These are phyloP conservation scores for Phaeotremella skinneri DNA, from an alignment of 768 basidiomycete species.

Conservation along the genomic window DNA sequence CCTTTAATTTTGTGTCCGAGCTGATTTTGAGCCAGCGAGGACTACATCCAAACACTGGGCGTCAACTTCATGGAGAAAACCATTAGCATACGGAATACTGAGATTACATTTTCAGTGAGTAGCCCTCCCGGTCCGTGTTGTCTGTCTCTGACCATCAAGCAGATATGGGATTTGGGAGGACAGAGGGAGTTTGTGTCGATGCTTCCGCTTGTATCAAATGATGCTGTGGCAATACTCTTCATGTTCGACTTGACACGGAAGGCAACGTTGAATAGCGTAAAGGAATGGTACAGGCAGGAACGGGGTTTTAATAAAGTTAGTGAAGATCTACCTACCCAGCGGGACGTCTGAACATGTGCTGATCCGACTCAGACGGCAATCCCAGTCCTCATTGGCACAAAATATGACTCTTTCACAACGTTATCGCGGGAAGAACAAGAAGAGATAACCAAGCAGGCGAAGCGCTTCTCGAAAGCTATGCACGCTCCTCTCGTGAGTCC, in stretches of 20 bases:
- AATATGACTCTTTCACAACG: constrained; percentile 94
- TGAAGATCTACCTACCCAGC: constrained; percentile 1
- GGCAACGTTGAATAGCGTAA: constrained; percentile 94
- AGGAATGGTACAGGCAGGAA: constrained; percentile 99
- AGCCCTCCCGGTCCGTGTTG: not conserved
- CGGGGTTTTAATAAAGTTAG: constrained; percentile 96
- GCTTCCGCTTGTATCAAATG: constrained; percentile 96
- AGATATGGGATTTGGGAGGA: constrained; percentile 92
- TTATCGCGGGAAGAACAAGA: constrained; percentile 98
- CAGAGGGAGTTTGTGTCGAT: constrained; percentile 99
- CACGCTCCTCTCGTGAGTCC: constrained; percentile 74
- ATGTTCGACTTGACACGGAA: constrained; percentile 99
- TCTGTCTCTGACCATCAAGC: not conserved
- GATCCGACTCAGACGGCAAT: constrained; percentile 78
- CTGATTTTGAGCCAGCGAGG: constrained; percentile 58
- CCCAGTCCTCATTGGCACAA: constrained; percentile 96
- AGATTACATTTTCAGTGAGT: constrained; percentile 85
- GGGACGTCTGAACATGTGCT: not conserved
- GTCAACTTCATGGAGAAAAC: constrained; percentile 99
- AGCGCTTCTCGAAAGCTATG: constrained; percentile 98
- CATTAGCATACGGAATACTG: constrained; percentile 94
- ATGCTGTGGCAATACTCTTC: constrained; percentile 98
- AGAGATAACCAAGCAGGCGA: constrained; percentile 98
- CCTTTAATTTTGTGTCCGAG: not conserved
- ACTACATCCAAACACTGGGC: constrained; percentile 99